Conservation (phyloP, 768 basidiomycete genomes). For the Amanita jacksonii region DNA sequence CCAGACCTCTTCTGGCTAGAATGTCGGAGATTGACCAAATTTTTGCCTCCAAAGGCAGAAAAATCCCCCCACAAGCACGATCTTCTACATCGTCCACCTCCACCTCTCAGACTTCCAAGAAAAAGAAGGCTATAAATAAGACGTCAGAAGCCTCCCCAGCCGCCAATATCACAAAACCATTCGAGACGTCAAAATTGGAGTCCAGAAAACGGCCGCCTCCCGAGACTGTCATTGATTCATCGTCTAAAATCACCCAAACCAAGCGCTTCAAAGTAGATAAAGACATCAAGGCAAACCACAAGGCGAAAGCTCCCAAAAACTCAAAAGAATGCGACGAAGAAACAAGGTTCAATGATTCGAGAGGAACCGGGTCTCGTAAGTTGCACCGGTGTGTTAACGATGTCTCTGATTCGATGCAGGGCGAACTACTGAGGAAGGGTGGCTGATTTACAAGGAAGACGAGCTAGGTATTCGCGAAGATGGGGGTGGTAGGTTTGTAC, state of each 20-base stretch:
- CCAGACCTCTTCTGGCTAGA: too few relatives aligned
- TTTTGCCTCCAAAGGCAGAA: conserved; percentile 44
- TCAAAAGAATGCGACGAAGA: conserved; percentile 27
- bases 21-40: conserved; percentile 84
- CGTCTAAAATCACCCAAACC: conserved; percentile 21
- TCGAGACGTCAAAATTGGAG: conserved; percentile 2
- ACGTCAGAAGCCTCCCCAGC: conserved; percentile 20
- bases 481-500: conserved; percentile 57
- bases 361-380: conserved; percentile 64
- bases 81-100: conserved; percentile 20
- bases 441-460: conserved; percentile 69
- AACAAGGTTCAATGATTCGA: conserved; percentile 60
- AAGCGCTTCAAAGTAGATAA: conserved; percentile 31
- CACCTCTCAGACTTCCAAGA: conserved; percentile 25
- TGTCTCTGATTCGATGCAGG: conserved; percentile 32
- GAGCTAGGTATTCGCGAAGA: conserved; percentile 62
- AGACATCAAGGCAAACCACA: conserved; percentile 3
- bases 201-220: conserved; percentile 33
- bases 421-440: conserved; percentile 74
- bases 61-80: conserved; percentile 14
- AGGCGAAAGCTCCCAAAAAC: conserved; percentile 13
- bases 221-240: conserved; percentile 63
- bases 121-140: conserved; percentile 37
- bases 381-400: conserved; percentile 13
- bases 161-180: too few relatives aligned